Evolutionary conservation across 306 rosid species (phyloP).

Genomic region (Dalbergia cultrata): DNA sequence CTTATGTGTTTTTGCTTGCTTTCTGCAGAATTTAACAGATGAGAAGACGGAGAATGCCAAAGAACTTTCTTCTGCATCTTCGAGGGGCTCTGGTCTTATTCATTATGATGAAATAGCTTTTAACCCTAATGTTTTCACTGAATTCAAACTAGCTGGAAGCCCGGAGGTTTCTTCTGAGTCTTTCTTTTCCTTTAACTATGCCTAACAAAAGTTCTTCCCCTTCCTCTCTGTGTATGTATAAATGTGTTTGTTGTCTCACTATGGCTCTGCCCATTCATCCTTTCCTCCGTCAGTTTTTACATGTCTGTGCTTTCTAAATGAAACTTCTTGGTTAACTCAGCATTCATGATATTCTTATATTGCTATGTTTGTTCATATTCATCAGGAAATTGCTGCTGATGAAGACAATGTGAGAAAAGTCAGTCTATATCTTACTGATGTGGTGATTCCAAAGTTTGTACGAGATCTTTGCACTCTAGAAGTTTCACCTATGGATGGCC

Average conservation of each 20-base stretch:
- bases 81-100: constrained; percentile 42
- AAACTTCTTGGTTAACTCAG: constrained; percentile 4
- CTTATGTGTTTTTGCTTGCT: constrained; percentile 31
- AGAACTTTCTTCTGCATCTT: constrained; percentile 50
- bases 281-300: neutral
- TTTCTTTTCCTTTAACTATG: constrained; percentile 4
- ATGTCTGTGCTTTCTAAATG: neutral
- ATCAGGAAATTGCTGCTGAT: constrained; percentile 82
- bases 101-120: constrained; percentile 57
- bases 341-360: constrained; percentile 31
- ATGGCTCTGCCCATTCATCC: constrained; percentile 3
- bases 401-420: constrained; percentile 80
- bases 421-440: constrained; percentile 69
- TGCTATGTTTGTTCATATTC: constrained; percentile 31
- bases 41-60: constrained; percentile 53
- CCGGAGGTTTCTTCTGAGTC: constrained; percentile 59
- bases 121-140: constrained; percentile 88
- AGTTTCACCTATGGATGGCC: constrained; percentile 94
- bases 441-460: constrained; percentile 82
- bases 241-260: neutral
- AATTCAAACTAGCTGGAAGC: constrained; percentile 78
- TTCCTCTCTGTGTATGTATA: neutral
- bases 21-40: constrained; percentile 56
- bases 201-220: neutral
- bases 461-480: constrained; percentile 84